Conservation (phyloP, 768 basidiomycete species). For the Serendipita indica region DNA sequence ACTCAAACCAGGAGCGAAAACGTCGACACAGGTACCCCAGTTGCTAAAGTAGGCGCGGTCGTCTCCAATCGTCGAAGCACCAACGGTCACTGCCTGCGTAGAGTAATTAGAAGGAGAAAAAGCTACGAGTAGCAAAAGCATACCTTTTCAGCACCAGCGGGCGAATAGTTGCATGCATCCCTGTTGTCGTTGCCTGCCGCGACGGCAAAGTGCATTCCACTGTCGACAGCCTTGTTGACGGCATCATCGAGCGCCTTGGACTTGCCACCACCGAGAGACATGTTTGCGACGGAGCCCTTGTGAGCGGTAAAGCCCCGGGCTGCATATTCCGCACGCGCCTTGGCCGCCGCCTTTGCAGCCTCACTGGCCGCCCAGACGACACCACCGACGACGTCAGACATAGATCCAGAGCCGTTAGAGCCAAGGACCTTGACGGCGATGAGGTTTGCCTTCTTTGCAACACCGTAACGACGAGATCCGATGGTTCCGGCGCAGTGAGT, state of each 20-base stretch:
- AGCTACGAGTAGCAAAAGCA: neutral
- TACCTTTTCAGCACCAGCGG: constrained; percentile 52
- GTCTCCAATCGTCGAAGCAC: constrained; percentile 70
- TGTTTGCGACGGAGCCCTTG: constrained; percentile 93
- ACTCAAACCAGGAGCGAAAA: constrained; percentile 83
- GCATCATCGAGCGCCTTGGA: constrained; percentile 67
- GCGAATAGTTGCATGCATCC: constrained; percentile 87
- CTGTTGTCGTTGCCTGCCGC: constrained; percentile 67
- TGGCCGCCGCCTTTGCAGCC: constrained; percentile 35
- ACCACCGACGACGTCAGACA: constrained; percentile 87
- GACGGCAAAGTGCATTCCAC: constrained; percentile 90
- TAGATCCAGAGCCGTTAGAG: constrained; percentile 84
- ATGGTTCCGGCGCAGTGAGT: constrained; percentile 93
- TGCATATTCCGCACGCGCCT: constrained; percentile 48
- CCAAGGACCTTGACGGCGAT: constrained; percentile 89
- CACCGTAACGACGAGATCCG: constrained; percentile 84
- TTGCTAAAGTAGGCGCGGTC: constrained; percentile 90
- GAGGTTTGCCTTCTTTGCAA: constrained; percentile 84
- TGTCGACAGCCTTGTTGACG: constrained; percentile 70
- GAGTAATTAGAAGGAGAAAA: neutral
- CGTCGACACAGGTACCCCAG: constrained; percentile 75
- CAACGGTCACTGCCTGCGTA: constrained; percentile 78
- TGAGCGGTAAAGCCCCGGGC: constrained; percentile 62
- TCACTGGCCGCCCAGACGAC: constrained; percentile 59
- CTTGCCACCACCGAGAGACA: constrained; percentile 96